Percentiles rank a stretch among this genome's conserved stretches.
Evolutionary conservation across 805 yeast genomes (phyloP).

Genomic region (Kluyveromyces dobzhanskii): DNA sequence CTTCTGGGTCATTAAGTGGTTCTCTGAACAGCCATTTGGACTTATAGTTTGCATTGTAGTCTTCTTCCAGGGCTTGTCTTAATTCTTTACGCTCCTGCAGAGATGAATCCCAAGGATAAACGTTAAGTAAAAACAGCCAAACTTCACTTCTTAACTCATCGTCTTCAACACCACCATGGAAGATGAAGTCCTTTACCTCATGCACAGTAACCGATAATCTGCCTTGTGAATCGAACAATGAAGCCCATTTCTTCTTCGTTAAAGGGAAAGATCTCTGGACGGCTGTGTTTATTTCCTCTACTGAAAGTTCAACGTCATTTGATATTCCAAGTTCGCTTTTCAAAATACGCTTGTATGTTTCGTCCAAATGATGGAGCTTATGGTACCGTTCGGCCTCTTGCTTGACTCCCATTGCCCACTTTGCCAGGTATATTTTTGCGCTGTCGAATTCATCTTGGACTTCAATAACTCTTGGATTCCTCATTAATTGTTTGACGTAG

Average conservation of each 20-base stretch:
- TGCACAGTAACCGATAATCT: constrained; percentile 59
- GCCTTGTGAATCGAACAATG: constrained; percentile 76
- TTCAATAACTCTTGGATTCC: constrained; percentile 69
- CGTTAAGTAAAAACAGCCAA: constrained; percentile 79
- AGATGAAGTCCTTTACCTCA: constrained; percentile 75
- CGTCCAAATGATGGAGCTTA: constrained; percentile 42
- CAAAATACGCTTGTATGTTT: constrained; percentile 47
- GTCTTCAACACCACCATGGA: constrained; percentile 77
- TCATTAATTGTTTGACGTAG: constrained; percentile 44
- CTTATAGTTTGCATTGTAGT: constrained; percentile 55
- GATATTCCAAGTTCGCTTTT: constrained; percentile 49
- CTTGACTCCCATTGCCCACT: constrained; percentile 93
- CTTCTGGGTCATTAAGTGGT: constrained; percentile 26
- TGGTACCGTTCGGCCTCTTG: constrained; percentile 69
- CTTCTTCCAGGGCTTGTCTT: constrained; percentile 44
- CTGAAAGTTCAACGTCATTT: constrained; percentile 21
- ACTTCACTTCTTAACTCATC: constrained; percentile 54
- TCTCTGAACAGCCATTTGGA: constrained; percentile 57
- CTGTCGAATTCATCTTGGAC: constrained; percentile 86
- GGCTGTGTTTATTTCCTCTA: constrained; percentile 39
- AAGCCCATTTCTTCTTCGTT: constrained; percentile 66
- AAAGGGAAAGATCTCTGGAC: constrained; percentile 47
- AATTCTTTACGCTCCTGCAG: constrained; percentile 56
- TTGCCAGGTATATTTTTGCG: constrained; percentile 85
- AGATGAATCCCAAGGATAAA: constrained; percentile 85